Evolutionary conservation across 139 green algal species (phyloP).

Genomic region (Coelastrella sp.): DNA sequence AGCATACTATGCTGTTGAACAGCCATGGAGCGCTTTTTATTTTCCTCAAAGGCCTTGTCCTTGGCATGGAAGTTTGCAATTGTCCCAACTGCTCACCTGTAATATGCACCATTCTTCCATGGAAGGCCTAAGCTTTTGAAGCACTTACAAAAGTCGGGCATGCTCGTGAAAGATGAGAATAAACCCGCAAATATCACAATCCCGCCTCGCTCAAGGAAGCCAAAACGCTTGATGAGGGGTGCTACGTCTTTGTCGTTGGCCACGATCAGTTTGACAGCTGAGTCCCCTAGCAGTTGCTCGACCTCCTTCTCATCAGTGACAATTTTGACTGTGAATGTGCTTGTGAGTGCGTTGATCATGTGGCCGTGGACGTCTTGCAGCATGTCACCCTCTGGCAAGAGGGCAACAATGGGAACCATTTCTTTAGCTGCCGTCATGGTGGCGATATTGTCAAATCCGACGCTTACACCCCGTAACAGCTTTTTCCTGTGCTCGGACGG

Average conservation of each 20-base stretch:
- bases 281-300: background rate
- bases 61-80: no score
- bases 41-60: no score
- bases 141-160: background rate
- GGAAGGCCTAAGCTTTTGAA: background rate
- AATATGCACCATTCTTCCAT: background rate
- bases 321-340: background rate
- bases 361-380: background rate
- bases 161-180: background rate
- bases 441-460: no score
- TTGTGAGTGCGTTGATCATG: background rate
- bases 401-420: no score
- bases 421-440: no score
- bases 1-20: background rate
- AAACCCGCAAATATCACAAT: background rate
- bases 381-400: background rate
- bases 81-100: background rate
- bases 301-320: background rate
- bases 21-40: no score
- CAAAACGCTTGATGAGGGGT: background rate
- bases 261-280: background rate
- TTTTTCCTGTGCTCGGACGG: no score
- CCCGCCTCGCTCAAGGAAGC: background rate
- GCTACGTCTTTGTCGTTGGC: background rate
- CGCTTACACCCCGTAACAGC: no score